Base-by-base conservation (phyloP, 768 basidiomycete genomes). In the Rhodosporidiobolus sp. region DNA sequence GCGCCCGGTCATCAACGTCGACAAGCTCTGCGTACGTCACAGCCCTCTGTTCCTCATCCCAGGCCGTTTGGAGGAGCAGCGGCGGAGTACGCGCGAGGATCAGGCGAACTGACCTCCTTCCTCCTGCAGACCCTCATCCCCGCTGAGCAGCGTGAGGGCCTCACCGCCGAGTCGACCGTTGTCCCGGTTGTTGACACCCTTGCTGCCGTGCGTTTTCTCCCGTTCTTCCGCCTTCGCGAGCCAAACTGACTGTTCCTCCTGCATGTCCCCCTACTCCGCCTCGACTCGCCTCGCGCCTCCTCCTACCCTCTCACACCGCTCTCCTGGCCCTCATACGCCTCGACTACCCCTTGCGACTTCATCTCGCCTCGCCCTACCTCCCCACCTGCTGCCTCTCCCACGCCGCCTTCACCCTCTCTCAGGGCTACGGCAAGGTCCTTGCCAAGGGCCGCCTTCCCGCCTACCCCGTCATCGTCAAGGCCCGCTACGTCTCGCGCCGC, bases 1-100 rank as follows among this genome's bases (percentile, higher is more conserved):
- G 94, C 87, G 90, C 75, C 94, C 95, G 28, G 90, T 89, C 81
- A 91, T 99, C 89, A 99, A 99, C 85, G 88, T 98, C 82, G 96
- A 98, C 87, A 94, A 94, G 85, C 86, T 95, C 71, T 76, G 70
- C 46, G 71, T 76, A 20, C 32, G 67, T 67, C 32, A 20, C 24
- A 32, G 38, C 61, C n/a, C 24, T 54, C 43, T 4, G 52, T 34
- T 30, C 11, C 46, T 34, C 16, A 22, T 24, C 14, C 26, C n/a
- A 9, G 1, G 12, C 6, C 16, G 19, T 30, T n/a, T 24, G 8
- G 22, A 16, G 17, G 32, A 43, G 45, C 2, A 48, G 46, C 14
- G 16, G n/a, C 30, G 35, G 3, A 11, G 24, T 5, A 22, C 22
- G 32, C 34, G 24, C n/a, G 45, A 26, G 38, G n/a, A n/a, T n/a